Base-by-base conservation (phyloP, 805 yeast species). In the Sugiyamaella marilandica region DNA sequence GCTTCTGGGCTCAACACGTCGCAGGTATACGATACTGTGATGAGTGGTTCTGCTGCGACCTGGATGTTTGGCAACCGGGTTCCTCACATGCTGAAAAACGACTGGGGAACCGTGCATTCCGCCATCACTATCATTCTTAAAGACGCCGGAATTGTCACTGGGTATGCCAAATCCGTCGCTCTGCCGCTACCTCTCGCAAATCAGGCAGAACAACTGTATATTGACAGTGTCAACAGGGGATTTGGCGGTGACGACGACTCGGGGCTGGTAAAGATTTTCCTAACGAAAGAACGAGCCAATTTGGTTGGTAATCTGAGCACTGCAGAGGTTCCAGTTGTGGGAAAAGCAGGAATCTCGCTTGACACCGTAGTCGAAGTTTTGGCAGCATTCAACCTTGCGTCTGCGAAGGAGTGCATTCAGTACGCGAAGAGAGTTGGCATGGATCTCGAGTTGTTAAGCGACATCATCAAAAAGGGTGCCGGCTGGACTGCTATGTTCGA, bases 1-100 rank as follows among this genome's bases (percentile, higher is more conserved):
- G 45, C 16, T 36, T 48, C 39, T 18, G 50, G 50, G 36, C 33
- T 47, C n/a, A 34, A 47, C 39, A 47, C 41, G 18, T 5, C 37
- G 2, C 18, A 16, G 34, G 45, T 36, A 3, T 47, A 47, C 35
- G 50, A 47, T 35, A 16, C 43, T 14, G 39, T 47, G n/a, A 37
- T 47, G 43, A 16, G n/a, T 8, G 39, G 50, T 2, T 13, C 45
- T 24, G 50, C 32, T 5, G 31, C 50, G 16, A 47, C 31, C 11
- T 47, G 50, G 50, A 49, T 49, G 52, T 49, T 49, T 49, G 52
- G 48, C 16, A 49, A 49, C 48, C 33, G 52, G 31, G 52, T 49
- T 5, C 52, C 52, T 18, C 52, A 49, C 34, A 49, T 49, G 52
- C 48, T 49, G 29, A 31, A 21, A 14, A 49, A 49, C 24, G 52